Conservation (phyloP, 495 filamentous ascomycete genomes). For the Copromyces sp. region DNA sequence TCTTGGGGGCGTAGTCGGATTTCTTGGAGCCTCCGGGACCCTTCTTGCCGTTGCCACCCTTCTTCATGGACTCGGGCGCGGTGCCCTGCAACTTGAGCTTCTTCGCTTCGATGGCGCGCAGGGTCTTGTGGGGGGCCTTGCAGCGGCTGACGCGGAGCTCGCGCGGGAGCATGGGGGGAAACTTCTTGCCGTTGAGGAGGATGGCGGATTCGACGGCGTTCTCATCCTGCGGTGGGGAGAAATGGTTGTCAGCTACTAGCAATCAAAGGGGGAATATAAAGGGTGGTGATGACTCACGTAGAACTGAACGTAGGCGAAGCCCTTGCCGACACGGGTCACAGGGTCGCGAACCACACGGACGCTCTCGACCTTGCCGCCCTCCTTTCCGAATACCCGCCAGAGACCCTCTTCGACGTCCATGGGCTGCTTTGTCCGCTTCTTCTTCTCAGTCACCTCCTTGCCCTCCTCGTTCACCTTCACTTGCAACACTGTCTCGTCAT, state of each 20-base stretch:
- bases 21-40: conserved; percentile 18
- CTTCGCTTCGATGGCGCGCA: conserved; percentile 33
- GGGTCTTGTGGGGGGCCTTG: conserved; percentile 63
- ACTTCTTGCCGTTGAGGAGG: conserved; percentile 78
- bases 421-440: conserved; percentile 54
- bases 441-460: conserved; percentile 43
- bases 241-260: neutral
- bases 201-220: conserved; percentile 85
- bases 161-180: conserved; percentile 82
- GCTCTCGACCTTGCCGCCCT: conserved; percentile 76
- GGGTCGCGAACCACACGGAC: conserved; percentile 88
- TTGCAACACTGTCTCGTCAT: conserved; percentile 60
- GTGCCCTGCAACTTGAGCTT: conserved; percentile 3
- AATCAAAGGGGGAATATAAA: neutral
- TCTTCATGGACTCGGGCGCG: conserved; percentile 2
- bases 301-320: conserved; percentile 97
- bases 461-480: conserved; percentile 46
- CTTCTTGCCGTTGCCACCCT: conserved; percentile 11
- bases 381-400: conserved; percentile 71
- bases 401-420: conserved; percentile 91
- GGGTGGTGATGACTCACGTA: conserved; percentile 32
- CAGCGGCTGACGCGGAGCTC: conserved; percentile 79
- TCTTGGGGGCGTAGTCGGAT: conserved; percentile 49
- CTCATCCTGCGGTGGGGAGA: conserved; percentile 43
- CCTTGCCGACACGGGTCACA: conserved; percentile 87